Evolutionary conservation across 208 protist species (phyloP), one percentile per base, ranked within the genome.

Genomic region (Leishmania gerbilli): DNA sequence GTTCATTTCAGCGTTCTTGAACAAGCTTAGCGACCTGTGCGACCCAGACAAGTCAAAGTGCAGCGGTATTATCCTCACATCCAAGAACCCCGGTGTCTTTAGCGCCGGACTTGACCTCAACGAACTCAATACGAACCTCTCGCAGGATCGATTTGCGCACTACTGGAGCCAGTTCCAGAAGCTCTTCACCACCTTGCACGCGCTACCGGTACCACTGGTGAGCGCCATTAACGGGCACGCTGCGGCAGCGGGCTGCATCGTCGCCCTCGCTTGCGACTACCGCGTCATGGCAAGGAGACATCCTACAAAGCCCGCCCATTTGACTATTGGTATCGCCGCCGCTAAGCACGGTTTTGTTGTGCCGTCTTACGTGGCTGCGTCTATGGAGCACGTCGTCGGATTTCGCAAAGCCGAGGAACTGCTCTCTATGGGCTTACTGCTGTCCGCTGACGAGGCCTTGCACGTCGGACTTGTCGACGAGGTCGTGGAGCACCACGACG

Each of bases 121-220:
- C 11, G 81, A 87, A 56, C 62, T 93, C 11, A 82, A 79, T 75
- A 79, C 78, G 2, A 76, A 84, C 56, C 74, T 87, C 19, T 81
- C 86, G 3, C 77, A 87, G 71, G 84, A 88, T 2, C 62, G 75
- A 15, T 94, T 96, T 80, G 80, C 79, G 31, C 45, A 84, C 56
- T 95, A 96, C 80, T 97, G 92, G 91, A 69, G 81, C 42, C 64
- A 87, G 56, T 79, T 97, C 49, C 94, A 97, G 83, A 83, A 91
- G 55, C 87, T 95, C 71, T 95, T 93, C 74, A 79, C 88, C 3
- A 95, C 88, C 2, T 82, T 98, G 47, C 90, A 95, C 77, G 87
- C 91, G 1, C 85, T 94, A 56, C 91, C 90, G 1, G 79, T 96
- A 19, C 92, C 95, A 8, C 71, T 92, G 0, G 90, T 89, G n/a